These are phyloP conservation scores for Boletus rex-veris DNA, from an alignment of 768 basidiomycete species.

Conservation along the genomic window DNA sequence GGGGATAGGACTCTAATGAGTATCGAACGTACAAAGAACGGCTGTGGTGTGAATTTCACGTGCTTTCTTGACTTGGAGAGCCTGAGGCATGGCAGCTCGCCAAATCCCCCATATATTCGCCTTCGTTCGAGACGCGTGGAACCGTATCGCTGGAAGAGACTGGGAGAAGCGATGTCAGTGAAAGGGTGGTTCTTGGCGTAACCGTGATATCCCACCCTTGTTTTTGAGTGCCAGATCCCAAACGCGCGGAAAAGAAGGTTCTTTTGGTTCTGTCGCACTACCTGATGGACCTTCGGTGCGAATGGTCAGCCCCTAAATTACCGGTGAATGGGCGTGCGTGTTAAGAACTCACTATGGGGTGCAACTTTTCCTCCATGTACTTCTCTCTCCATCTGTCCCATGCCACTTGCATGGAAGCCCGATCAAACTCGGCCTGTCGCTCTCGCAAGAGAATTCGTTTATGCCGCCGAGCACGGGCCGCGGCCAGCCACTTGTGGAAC, in stretches of 20 bases:
- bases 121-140: slow-evolving; percentile 62
- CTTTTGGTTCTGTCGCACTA: slow-evolving; percentile 55
- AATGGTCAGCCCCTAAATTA: slow-evolving; percentile 4
- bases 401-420: slow-evolving; percentile 45
- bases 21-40: slow-evolving; percentile 52
- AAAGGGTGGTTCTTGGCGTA: neutral
- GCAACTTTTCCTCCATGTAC: slow-evolving; percentile 61
- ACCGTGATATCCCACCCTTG: slow-evolving; percentile 46
- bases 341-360: slow-evolving; percentile 52
- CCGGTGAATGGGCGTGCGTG: neutral
- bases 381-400: slow-evolving; percentile 84
- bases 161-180: slow-evolving; percentile 29
- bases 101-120: slow-evolving; percentile 60
- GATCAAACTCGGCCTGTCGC: slow-evolving; percentile 61
- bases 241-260: slow-evolving; percentile 67
- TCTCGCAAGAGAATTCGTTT: slow-evolving; percentile 56
- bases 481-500: slow-evolving; percentile 68
- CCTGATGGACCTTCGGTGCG: slow-evolving; percentile 36
- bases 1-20: neutral
- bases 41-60: slow-evolving; percentile 53
- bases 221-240: slow-evolving; percentile 70
- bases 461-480: slow-evolving; percentile 57
- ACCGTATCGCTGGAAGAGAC: slow-evolving; percentile 78
- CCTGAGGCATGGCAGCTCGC: slow-evolving; percentile 68
- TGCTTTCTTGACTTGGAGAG: slow-evolving; percentile 61